Percentiles rank a stretch among this genome's conserved stretches.
phyloP scores from a whole-genome alignment of 2,329 filamentous ascomycete genomes.

The Aureobasidium subglaciale region DNA sequence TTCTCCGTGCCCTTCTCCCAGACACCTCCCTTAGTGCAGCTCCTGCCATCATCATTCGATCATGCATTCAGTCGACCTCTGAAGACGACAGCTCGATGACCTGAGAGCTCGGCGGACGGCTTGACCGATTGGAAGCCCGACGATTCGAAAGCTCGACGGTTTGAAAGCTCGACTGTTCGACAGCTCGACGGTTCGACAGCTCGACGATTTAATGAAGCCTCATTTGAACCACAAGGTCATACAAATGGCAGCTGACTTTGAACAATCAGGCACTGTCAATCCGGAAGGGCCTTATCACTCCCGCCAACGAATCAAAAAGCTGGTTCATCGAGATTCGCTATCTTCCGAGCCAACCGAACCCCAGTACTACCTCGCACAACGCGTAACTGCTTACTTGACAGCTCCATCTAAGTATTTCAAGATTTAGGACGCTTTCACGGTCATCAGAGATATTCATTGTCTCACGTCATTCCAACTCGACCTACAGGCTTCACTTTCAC shows the following conservation, averaged over 20 bases:
- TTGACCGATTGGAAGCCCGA: too few relatives aligned
- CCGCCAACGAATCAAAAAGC: not conserved
- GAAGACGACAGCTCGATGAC: too few relatives aligned
- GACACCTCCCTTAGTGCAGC: too few relatives aligned
- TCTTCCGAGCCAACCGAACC: not conserved
- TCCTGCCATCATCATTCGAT: too few relatives aligned
- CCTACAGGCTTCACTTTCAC: too few relatives aligned
- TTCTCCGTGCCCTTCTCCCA: too few relatives aligned
- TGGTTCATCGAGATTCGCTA: not conserved
- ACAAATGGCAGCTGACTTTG: constrained; percentile 1
- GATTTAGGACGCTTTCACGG: not conserved
- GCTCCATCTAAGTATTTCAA: not conserved
- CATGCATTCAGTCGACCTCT: too few relatives aligned
- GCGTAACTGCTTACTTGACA: not conserved
- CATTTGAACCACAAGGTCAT: not conserved
- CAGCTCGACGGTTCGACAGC: too few relatives aligned
- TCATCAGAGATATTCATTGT: not conserved
- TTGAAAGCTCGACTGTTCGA: too few relatives aligned
- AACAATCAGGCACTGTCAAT: not conserved
- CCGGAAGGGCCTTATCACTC: not conserved
- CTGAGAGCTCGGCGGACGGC: too few relatives aligned
- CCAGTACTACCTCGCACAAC: constrained; percentile 6
- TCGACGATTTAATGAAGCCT: not conserved
- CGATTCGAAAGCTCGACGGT: too few relatives aligned
- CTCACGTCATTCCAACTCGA: not conserved